These are phyloP conservation scores for Triangularia verruculosa DNA, from an alignment of 2,329 filamentous ascomycete genomes.

Conservation along the genomic window DNA sequence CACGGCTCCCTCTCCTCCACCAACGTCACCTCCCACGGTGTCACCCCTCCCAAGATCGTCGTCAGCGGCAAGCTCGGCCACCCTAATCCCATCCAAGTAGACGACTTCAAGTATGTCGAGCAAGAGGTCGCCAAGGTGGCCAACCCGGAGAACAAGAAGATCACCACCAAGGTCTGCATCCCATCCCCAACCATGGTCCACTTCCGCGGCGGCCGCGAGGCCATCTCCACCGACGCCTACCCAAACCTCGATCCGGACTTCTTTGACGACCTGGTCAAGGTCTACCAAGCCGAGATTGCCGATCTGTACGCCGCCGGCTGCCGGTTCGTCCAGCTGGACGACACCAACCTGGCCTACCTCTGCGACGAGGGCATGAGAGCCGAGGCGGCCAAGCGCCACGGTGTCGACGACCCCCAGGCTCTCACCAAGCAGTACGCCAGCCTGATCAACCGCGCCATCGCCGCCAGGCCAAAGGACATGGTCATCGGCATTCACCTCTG, in stretches of 20 bases:
- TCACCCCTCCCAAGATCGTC: conserved; percentile 51
- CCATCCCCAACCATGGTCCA: conserved; percentile 59
- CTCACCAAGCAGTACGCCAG: conserved; percentile 51
- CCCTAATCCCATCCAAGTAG: conserved; percentile 52
- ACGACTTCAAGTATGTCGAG: conserved; percentile 55
- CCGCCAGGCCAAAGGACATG: conserved; percentile 51
- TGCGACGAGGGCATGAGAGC: conserved; percentile 55
- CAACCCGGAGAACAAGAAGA: conserved; percentile 35
- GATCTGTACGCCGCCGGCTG: conserved; percentile 52
- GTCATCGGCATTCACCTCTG: conserved; percentile 56
- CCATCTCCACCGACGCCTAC: conserved; percentile 51
- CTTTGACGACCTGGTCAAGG: conserved; percentile 53
- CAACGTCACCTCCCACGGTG: conserved; percentile 45
- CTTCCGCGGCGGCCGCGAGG: conserved; percentile 53
- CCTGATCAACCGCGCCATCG: conserved; percentile 54
- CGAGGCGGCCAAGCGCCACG: conserved; percentile 49
- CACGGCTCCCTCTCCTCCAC: conserved; percentile 44
- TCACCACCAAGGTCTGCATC: conserved; percentile 52
- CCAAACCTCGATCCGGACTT: conserved; percentile 50
- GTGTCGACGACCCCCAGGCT: conserved; percentile 47
- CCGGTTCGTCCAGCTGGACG: conserved; percentile 57
- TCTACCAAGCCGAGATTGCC: conserved; percentile 53
- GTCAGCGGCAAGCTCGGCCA: conserved; percentile 54
- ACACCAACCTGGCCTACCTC: conserved; percentile 59
- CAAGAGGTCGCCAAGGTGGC: conserved; percentile 39